Percentiles rank a stretch among this genome's conserved stretches.
Evolutionary conservation across 2,329 filamentous ascomycete species (phyloP).

Genomic region (Diaporthe capsici): DNA sequence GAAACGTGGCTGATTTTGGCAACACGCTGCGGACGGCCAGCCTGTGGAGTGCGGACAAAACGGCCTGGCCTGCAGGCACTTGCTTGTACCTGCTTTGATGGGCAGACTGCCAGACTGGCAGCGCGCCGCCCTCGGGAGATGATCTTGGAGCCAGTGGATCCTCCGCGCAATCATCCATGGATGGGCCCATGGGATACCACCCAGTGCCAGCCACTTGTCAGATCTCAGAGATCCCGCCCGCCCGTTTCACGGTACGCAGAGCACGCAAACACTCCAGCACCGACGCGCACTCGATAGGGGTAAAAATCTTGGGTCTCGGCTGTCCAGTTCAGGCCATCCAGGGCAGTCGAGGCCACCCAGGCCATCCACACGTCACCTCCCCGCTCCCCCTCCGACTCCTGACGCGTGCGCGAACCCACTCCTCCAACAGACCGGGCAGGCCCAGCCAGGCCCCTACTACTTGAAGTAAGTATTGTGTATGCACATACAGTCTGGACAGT

Average conservation of each 20-base stretch:
- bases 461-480: background rate
- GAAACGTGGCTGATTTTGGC: constrained; percentile 35
- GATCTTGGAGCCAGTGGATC: constrained; percentile 30
- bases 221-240: constrained; percentile 33
- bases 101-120: background rate
- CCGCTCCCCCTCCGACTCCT: background rate
- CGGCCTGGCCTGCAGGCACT: background rate
- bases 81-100: background rate
- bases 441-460: background rate
- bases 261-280: constrained; percentile 13
- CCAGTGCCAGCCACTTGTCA: constrained; percentile 27
- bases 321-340: background rate
- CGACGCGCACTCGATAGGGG: constrained; percentile 17
- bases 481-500: background rate
- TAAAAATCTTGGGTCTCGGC: constrained; percentile 13
- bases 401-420: constrained; percentile 22
- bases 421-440: constrained; percentile 11
- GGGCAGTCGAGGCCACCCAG: background rate
- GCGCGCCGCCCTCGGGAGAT: constrained; percentile 23
- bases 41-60: background rate
- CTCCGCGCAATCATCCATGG: constrained; percentile 26
- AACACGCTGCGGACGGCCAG: constrained; percentile 11
- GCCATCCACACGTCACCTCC: constrained; percentile 17
- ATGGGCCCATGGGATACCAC: constrained; percentile 24
- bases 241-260: constrained; percentile 28